Conservation (phyloP, 176 grass and related monocot species). For the Thinopyrum elongatum region DNA sequence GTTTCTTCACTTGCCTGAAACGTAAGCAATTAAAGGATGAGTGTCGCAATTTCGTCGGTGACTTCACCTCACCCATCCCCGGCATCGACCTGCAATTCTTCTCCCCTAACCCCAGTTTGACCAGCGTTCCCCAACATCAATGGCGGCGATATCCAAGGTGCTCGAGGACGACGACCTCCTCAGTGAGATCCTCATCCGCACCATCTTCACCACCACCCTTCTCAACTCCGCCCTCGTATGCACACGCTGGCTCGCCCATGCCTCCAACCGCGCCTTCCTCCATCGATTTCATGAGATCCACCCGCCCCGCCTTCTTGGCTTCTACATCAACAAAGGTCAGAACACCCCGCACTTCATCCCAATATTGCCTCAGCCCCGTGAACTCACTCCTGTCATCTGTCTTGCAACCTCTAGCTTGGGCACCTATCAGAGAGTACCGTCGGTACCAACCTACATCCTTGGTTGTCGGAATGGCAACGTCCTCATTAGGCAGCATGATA, state of each 20-base stretch:
- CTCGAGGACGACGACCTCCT: neutral
- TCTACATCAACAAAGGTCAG: neutral
- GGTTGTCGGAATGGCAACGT: neutral
- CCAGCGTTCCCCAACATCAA: neutral
- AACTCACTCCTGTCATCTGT: neutral
- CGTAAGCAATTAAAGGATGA: neutral
- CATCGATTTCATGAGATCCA: neutral
- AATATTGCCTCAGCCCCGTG: neutral
- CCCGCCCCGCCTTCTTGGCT: neutral
- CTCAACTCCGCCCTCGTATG: neutral
- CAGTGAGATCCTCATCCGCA: neutral
- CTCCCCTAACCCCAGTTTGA: neutral
- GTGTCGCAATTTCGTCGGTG: neutral
- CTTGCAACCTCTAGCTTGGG: neutral
- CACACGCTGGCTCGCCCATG: neutral
- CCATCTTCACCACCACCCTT: neutral
- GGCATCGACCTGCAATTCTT: neutral
- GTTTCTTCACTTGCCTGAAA: neutral
- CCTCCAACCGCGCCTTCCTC: neutral
- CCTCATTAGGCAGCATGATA: neutral
- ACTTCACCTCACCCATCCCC: neutral
- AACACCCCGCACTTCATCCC: neutral
- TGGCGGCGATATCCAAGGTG: neutral
- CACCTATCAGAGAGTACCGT: neutral
- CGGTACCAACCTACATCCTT: neutral